Conservation (phyloP, 1,139 yeast species). For the Saccharomyces hybrid region DNA sequence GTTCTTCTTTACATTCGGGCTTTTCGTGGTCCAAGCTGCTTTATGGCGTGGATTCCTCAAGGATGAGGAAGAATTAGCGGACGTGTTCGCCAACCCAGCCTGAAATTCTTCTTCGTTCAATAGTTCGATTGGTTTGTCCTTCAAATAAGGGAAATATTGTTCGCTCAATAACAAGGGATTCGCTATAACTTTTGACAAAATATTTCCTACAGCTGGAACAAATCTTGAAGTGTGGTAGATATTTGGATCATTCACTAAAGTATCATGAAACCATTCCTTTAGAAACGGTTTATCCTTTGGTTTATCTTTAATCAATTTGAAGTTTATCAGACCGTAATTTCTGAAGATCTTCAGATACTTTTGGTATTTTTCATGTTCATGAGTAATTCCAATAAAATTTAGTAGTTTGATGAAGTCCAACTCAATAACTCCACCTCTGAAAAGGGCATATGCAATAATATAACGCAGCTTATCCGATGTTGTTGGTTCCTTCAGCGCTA, state of each 20-base stretch:
- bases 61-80: slow-evolving; percentile 37
- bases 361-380: slow-evolving; percentile 43
- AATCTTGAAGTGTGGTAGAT: slow-evolving; percentile 72
- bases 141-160: slow-evolving; percentile 67
- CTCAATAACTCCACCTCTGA: slow-evolving; percentile 77
- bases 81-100: slow-evolving; percentile 28
- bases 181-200: slow-evolving; percentile 39
- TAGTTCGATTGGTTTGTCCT: slow-evolving; percentile 56
- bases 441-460: slow-evolving; percentile 69
- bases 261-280: slow-evolving; percentile 50
- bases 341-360: slow-evolving; percentile 48
- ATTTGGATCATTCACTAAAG: slow-evolving; percentile 46
- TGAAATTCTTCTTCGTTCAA: slow-evolving; percentile 48
- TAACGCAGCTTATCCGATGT: slow-evolving; percentile 66
- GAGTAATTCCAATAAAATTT: slow-evolving; percentile 57
- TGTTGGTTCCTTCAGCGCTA: slow-evolving; percentile 46
- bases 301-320: slow-evolving; percentile 49
- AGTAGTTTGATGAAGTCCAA: slow-evolving; percentile 66
- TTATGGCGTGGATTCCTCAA: slow-evolving; percentile 68
- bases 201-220: slow-evolving; percentile 59
- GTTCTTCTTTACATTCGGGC: slow-evolving; percentile 18
- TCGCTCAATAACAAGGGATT: slow-evolving; percentile 32
- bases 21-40: slow-evolving; percentile 72
- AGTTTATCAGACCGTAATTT: slow-evolving; percentile 62
- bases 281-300: slow-evolving; percentile 35